Conservation (phyloP, 202 grass and related monocot species). For the Carex sylvatica region DNA sequence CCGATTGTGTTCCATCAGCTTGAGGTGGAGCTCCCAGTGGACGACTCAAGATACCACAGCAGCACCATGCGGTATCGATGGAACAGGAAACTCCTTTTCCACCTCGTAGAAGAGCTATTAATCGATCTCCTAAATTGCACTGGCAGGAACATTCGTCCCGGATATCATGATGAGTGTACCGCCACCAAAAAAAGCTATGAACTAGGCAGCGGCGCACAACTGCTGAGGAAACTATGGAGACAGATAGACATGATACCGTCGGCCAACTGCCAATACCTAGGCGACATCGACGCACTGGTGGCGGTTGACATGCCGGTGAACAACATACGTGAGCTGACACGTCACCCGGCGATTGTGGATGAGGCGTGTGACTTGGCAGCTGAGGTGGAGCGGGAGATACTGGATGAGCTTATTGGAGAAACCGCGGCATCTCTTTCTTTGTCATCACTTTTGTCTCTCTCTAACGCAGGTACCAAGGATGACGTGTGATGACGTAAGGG, state of each 20-base stretch:
- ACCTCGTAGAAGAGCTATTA: slow-evolving; percentile 57
- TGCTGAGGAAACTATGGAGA: slow-evolving; percentile 39
- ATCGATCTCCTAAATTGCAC: slow-evolving; percentile 13
- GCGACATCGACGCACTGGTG: slow-evolving; percentile 72
- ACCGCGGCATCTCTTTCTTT: slow-evolving; percentile 34
- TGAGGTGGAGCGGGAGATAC: slow-evolving; percentile 37
- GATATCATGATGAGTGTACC: neutral
- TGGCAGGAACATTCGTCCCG: neutral
- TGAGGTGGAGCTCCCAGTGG: slow-evolving; percentile 56
- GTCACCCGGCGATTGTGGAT: slow-evolving; percentile 11
- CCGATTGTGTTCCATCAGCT: slow-evolving; percentile 80
- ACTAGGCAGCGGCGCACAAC: neutral
- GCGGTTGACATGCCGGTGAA: slow-evolving; percentile 29
- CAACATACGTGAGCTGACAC: slow-evolving; percentile 26
- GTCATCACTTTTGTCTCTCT: neutral
- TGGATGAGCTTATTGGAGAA: slow-evolving; percentile 52
- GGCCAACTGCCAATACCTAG: slow-evolving; percentile 54
- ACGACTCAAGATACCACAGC: neutral
- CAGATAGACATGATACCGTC: slow-evolving; percentile 42
- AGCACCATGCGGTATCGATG: slow-evolving; percentile 50
- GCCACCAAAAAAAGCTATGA: neutral
- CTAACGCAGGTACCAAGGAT: slow-evolving; percentile 14
- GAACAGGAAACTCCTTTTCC: slow-evolving; percentile 90
- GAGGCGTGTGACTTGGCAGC: slow-evolving; percentile 29
- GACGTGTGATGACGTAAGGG: slow-evolving; percentile 31